Conservation (phyloP, 805 yeast species). For the Schwanniomyces yamadae region DNA sequence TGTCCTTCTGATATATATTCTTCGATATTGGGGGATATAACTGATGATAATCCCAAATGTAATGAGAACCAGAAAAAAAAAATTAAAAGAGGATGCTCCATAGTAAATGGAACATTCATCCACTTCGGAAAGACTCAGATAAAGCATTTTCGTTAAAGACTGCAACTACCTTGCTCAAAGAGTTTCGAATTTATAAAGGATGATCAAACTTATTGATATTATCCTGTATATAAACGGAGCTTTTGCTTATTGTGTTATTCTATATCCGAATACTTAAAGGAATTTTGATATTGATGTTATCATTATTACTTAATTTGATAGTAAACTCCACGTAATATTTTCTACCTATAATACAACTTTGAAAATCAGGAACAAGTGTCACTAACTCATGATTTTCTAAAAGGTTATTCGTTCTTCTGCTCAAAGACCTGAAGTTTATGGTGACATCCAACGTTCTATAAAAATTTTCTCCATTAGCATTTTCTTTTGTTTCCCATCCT, state of each 20-base stretch:
- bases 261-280: constrained; percentile 15
- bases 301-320: constrained; percentile 20
- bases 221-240: no score
- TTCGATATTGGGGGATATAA: constrained; percentile 72
- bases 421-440: constrained; percentile 15
- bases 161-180: no score
- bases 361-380: constrained; percentile 38
- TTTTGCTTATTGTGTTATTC: no score
- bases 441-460: constrained; percentile 13
- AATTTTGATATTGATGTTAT: constrained; percentile 22
- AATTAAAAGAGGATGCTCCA: constrained; percentile 50
- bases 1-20: constrained; percentile 55
- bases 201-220: no score
- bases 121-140: no score
- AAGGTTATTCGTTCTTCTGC: constrained; percentile 9
- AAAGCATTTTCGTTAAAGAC: no score
- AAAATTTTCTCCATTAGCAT: constrained; percentile 7
- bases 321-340: constrained; percentile 28
- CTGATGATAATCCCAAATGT: constrained; percentile 68
- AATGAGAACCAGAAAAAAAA: constrained; percentile 50
- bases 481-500: not conserved
- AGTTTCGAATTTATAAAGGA: no score
- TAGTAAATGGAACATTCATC: constrained; percentile 40
- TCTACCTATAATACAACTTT: constrained; percentile 32
- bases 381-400: constrained; percentile 28